Percentiles rank a stretch among this genome's conserved stretches.
Conservation (phyloP, 148 eudicot species). For the Selenicereus undatus region DNA sequence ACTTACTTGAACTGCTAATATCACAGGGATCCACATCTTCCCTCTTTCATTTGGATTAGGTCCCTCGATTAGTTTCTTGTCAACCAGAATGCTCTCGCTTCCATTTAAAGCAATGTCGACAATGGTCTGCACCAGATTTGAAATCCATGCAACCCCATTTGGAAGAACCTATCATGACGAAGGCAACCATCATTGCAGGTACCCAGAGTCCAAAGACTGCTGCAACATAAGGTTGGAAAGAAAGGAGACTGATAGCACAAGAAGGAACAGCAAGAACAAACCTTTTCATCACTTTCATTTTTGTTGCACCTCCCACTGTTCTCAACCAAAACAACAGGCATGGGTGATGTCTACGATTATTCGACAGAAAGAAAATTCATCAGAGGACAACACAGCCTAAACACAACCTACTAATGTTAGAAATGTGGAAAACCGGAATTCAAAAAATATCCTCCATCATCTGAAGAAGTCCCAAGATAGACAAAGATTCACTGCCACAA, state of each 20-base stretch:
- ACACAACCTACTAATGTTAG: neutral
- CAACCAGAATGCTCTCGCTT: conserved; percentile 64
- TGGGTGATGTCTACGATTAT: conserved; percentile 43
- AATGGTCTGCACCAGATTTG: conserved; percentile 66
- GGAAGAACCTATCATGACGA: conserved; percentile 60
- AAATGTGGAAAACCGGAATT: neutral
- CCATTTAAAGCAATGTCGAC: conserved; percentile 62
- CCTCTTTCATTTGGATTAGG: conserved; percentile 77
- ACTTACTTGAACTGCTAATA: conserved; percentile 69
- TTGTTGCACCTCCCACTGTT: conserved; percentile 95
- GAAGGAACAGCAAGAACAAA: conserved; percentile 23
- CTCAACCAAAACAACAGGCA: conserved; percentile 92
- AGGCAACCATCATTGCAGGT: neutral
- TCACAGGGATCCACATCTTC: conserved; percentile 65
- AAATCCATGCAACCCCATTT: conserved; percentile 82
- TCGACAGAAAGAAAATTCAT: neutral
- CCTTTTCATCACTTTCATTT: conserved; percentile 89
- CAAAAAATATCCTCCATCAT: neutral
- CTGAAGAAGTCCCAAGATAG: neutral
- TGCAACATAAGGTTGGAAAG: conserved; percentile 1
- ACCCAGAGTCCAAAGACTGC: neutral
- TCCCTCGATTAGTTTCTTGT: conserved; percentile 85
- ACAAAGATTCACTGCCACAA: neutral
- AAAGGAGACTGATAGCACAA: neutral
- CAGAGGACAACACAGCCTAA: neutral